Conservation (phyloP, 2,329 filamentous ascomycete species). For the Aspergillus fumigatiaffinis region DNA sequence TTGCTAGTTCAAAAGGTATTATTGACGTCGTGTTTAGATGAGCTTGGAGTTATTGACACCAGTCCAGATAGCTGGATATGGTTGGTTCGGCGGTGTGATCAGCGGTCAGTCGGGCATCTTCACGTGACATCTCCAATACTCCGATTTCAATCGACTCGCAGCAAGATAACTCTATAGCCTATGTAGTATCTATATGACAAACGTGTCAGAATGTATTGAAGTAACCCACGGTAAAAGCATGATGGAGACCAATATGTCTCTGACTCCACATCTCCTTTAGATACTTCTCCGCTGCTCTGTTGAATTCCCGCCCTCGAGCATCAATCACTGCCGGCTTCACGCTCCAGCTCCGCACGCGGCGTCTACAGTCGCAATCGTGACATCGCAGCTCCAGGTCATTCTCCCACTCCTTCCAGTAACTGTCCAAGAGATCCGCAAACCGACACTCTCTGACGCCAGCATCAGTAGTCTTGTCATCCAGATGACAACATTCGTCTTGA, state of each 20-base stretch:
- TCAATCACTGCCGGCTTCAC: slow-evolving; percentile 27
- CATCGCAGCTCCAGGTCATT: slow-evolving; percentile 21
- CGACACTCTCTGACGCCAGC: slow-evolving; percentile 13
- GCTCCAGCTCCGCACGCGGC: slow-evolving; percentile 24
- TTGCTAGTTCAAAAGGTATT: neutral
- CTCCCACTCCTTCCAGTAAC: slow-evolving; percentile 26
- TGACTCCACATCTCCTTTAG: slow-evolving; percentile 27
- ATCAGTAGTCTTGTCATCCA: slow-evolving; percentile 15
- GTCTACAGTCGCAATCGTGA: slow-evolving; percentile 22
- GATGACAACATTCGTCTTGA: slow-evolving; percentile 23
- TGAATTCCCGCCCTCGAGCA: slow-evolving; percentile 20
- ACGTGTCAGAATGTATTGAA: slow-evolving; percentile 14
- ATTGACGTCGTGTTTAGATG: neutral
- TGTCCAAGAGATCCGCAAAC: slow-evolving; percentile 24
- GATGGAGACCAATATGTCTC: slow-evolving; percentile 21
- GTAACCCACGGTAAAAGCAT: slow-evolving; percentile 16
- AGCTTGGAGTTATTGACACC: neutral
- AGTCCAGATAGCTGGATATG: neutral
- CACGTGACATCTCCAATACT: neutral
- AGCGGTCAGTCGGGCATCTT: neutral
- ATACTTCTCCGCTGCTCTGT: slow-evolving; percentile 24
- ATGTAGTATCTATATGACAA: neutral
- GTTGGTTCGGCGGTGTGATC: slow-evolving; percentile 4
- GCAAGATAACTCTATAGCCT: neutral
- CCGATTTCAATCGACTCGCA: neutral